phyloP scores from a whole-genome alignment of 768 basidiomycete genomes.

The Hypholoma fasciculare region DNA sequence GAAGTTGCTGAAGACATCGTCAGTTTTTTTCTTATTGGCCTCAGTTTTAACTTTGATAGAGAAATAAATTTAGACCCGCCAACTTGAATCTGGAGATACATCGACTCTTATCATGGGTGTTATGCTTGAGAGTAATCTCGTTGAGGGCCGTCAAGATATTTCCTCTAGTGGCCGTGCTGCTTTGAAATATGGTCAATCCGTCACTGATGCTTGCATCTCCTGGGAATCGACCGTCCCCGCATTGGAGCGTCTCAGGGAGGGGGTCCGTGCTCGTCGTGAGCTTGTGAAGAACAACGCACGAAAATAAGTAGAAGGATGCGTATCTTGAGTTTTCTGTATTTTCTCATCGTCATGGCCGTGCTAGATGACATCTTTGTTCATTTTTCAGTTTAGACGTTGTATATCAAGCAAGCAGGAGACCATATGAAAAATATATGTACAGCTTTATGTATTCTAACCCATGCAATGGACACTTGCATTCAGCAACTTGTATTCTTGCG shows the following conservation, averaged over 20 bases:
- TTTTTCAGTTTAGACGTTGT: too few relatives aligned
- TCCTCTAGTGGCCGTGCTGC: slow-evolving; percentile 68
- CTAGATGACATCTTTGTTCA: too few relatives aligned
- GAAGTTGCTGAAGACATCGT: slow-evolving; percentile 92
- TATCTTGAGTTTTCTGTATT: neutral
- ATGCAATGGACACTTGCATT: too few relatives aligned
- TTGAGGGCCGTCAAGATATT: slow-evolving; percentile 86
- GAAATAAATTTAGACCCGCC: slow-evolving; percentile 53
- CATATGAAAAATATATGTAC: too few relatives aligned
- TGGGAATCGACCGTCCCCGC: slow-evolving; percentile 86
- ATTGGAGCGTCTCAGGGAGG: slow-evolving; percentile 84
- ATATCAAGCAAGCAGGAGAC: too few relatives aligned
- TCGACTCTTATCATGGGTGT: slow-evolving; percentile 81
- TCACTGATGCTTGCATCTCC: slow-evolving; percentile 88
- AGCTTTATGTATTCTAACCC: too few relatives aligned
- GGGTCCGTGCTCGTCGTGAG: slow-evolving; percentile 75
- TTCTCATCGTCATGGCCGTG: neutral
- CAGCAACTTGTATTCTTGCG: too few relatives aligned
- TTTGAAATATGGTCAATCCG: slow-evolving; percentile 81
- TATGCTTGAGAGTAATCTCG: slow-evolving; percentile 93
- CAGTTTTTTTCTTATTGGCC: slow-evolving; percentile 26
- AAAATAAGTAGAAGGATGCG: slow-evolving; percentile 7
- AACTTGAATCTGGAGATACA: slow-evolving; percentile 73
- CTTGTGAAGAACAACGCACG: slow-evolving; percentile 33
- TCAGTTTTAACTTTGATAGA: neutral